Evolutionary conservation across 371 early-diverging fungal genomes (phyloP).

Genomic region (Mortierella sp.): DNA sequence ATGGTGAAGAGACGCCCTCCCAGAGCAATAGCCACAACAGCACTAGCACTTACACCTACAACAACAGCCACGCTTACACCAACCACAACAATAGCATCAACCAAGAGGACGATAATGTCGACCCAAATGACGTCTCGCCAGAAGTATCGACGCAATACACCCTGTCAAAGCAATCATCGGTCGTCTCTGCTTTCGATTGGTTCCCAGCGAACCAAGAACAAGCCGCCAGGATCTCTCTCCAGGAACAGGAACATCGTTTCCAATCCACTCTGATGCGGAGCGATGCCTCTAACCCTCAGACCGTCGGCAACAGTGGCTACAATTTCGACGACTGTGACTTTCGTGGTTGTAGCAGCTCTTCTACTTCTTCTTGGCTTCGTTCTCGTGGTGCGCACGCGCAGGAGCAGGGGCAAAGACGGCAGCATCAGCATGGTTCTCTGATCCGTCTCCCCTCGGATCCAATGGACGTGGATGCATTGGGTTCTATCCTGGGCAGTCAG

Average conservation of each 20-base stretch:
- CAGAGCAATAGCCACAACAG: neutral
- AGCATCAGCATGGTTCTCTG: neutral
- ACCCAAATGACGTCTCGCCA: neutral
- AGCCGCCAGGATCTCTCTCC: neutral
- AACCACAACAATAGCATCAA: neutral
- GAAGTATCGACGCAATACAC: neutral
- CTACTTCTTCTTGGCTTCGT: neutral
- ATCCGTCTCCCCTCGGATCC: neutral
- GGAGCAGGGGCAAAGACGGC: neutral
- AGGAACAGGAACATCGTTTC: neutral
- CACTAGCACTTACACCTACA: neutral
- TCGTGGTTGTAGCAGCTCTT: neutral
- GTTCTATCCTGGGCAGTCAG: neutral
- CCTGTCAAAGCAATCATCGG: neutral
- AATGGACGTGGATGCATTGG: neutral
- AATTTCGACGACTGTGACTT: neutral
- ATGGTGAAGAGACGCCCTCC: neutral
- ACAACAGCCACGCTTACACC: neutral
- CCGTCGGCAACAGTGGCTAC: neutral
- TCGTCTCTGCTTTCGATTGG: neutral
- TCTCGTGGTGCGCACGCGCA: neutral
- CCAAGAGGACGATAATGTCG: neutral
- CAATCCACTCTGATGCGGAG: no score
- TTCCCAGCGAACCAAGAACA: neutral
- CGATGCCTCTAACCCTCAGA: neutral